Base-by-base conservation (phyloP, 2,329 filamentous ascomycete species). In the Diaporthe helianthi region DNA sequence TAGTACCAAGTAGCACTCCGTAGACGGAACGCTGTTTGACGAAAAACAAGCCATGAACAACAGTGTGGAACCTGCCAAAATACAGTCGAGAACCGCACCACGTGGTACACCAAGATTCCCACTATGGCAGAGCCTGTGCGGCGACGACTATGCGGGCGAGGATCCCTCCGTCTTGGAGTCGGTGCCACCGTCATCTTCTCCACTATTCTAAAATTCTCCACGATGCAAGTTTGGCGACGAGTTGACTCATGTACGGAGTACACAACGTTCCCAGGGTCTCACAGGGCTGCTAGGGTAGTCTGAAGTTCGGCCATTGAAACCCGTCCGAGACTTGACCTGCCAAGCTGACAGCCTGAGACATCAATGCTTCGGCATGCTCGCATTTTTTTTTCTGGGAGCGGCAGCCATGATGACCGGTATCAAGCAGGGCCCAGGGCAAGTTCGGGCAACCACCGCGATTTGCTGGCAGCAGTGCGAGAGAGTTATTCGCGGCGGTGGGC, bases 161-260 rank as follows among this genome's bases (percentile, higher is more conserved):
- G 47, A 36, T 24, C 41, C 41, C 12, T 33, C 24, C 19, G 19
- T 41, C 58, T 61, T 26, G 41, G 9, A 47, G 58, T 61, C 58
- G 58, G 58, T 63, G n/a, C 44, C n/a, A 36, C 58, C 41, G 58
- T 47, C 3, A n/a, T 24, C 15, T 44, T 61, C 58, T 49, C 58
- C 58, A 63, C 58, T 13, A 24, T 63, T 63, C 41, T 36, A 63
- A 41, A 7, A 24, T 63, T 63, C 41, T 36, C 58, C 58, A 49
- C 58, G 58, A 49, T 63, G 12, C 58, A 8, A 19, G 29, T 12
- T 12, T 24, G 44, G 44, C 58, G 58, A n/a, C n/a, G n/a, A n/a
- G n/a, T n/a, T n/a, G n/a, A 63, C 44, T 63, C 58, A 63, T 63
- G 58, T 63, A 12, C 58, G 36, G 17, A 63, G 58, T 63, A 12